Percentiles rank a stretch among this genome's conserved stretches.
Conservation (phyloP, 2,329 filamentous ascomycete genomes). For the Colletotrichum agaves region DNA sequence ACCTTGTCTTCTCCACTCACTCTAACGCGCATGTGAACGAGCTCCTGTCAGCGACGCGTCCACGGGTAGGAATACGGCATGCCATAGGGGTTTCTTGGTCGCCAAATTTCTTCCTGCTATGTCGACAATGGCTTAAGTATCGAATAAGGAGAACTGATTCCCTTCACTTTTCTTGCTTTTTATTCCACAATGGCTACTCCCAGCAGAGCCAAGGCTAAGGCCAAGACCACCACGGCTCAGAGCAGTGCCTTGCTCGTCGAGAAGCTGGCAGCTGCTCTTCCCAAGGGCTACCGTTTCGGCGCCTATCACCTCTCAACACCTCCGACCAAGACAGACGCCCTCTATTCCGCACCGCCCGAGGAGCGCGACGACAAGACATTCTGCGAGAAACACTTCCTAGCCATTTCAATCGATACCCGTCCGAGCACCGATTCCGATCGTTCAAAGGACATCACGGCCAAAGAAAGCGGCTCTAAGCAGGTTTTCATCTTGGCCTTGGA, state of each 20-base stretch:
- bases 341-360: constrained; percentile 83
- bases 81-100: background rate
- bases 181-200: constrained; percentile 41
- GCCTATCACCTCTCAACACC: constrained; percentile 90
- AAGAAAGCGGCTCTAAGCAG: constrained; percentile 48
- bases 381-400: constrained; percentile 83
- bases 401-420: constrained; percentile 57
- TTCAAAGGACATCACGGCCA: constrained; percentile 42
- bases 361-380: constrained; percentile 80
- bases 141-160: background rate
- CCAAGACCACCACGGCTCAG: constrained; percentile 40
- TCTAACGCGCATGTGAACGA: constrained; percentile 27
- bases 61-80: background rate
- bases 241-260: constrained; percentile 47
- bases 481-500: constrained; percentile 87
- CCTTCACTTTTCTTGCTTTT: background rate
- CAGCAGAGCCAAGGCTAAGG: constrained; percentile 19
- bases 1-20: constrained; percentile 14
- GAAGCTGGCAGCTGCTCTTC: constrained; percentile 62
- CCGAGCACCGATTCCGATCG: constrained; percentile 36
- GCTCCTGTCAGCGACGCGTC: constrained; percentile 23
- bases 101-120: background rate
- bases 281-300: constrained; percentile 67
- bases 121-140: constrained; percentile 16
- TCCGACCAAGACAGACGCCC: constrained; percentile 76